These are phyloP conservation scores for Anisodus tanguticus DNA, from an alignment of 257 asterid genomes.

Conservation along the genomic window DNA sequence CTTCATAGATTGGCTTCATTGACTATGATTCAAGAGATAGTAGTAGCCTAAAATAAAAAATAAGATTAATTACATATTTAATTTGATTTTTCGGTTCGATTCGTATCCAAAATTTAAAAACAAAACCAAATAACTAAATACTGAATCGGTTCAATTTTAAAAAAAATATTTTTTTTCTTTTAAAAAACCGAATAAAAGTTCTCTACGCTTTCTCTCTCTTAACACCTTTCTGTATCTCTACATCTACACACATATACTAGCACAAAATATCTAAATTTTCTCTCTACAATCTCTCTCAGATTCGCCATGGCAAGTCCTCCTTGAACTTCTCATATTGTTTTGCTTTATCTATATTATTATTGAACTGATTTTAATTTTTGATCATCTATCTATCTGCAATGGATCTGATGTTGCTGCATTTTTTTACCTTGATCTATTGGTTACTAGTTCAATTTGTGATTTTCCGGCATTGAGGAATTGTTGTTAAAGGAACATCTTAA, in stretches of 20 bases:
- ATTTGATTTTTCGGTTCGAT: no score
- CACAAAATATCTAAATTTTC: constrained; percentile 29
- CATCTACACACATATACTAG: no score
- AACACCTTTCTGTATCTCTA: no score
- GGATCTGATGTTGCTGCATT: constrained; percentile 34
- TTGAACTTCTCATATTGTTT: not conserved
- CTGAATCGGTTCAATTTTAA: no score
- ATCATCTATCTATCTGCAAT: not conserved
- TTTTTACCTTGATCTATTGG: constrained; percentile 31
- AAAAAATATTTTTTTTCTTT: no score
- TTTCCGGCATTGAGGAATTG: not conserved
- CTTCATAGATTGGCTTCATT: no score
- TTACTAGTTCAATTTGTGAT: not conserved
- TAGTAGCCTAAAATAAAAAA: no score
- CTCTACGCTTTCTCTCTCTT: not conserved
- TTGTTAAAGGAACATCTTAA: not conserved
- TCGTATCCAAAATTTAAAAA: no score
- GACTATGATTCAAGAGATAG: no score
- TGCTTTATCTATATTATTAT: not conserved
- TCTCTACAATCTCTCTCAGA: constrained; percentile 15
- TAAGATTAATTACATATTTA: no score
- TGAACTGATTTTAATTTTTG: not conserved
- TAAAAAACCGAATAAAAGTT: no score
- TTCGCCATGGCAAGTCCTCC: constrained; percentile 36
- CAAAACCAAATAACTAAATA: no score